These are phyloP conservation scores for Coniochaeta sp. DNA, from an alignment of 2,329 filamentous ascomycete genomes.

Conservation along the genomic window DNA sequence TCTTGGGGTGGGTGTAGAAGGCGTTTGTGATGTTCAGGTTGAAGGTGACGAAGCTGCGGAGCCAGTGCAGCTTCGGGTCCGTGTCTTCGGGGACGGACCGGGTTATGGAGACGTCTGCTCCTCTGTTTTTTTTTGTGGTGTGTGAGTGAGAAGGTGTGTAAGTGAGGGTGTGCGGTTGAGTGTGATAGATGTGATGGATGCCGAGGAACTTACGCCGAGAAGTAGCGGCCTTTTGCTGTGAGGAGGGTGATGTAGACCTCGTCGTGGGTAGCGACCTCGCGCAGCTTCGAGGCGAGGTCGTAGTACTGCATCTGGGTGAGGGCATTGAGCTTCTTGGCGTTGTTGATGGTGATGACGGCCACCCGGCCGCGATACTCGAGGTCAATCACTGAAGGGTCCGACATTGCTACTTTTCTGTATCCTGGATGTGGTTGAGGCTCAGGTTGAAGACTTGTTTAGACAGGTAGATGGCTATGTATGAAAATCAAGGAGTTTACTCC, in stretches of 20 bases:
- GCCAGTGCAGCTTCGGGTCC: constrained; percentile 42
- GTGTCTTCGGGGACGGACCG: constrained; percentile 31
- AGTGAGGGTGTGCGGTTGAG: not conserved
- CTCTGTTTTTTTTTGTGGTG: too few species aligned
- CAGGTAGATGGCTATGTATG: too few species aligned
- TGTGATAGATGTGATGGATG: too few species aligned
- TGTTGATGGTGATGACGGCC: constrained; percentile 81
- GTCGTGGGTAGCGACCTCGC: constrained; percentile 69
- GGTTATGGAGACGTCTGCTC: constrained; percentile 64
- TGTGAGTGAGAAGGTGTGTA: not conserved
- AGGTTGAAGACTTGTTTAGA: not conserved
- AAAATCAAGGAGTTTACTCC: too few species aligned
- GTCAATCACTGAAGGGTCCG: constrained; percentile 33
- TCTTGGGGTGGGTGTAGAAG: constrained; percentile 90
- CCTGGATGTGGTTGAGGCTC: not conserved
- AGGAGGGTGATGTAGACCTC: constrained; percentile 81
- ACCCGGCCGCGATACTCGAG: constrained; percentile 61
- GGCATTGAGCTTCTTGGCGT: constrained; percentile 81
- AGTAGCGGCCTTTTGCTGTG: constrained; percentile 73
- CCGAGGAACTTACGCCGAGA: constrained; percentile 75
- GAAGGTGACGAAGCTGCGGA: constrained; percentile 68
- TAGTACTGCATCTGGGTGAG: constrained; percentile 69
- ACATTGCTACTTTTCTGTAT: not conserved
- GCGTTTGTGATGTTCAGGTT: constrained; percentile 87
- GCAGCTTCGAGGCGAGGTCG: constrained; percentile 62